phyloP scores from a whole-genome alignment of 2,329 filamentous ascomycete genomes.

The Fusarium globosum region DNA sequence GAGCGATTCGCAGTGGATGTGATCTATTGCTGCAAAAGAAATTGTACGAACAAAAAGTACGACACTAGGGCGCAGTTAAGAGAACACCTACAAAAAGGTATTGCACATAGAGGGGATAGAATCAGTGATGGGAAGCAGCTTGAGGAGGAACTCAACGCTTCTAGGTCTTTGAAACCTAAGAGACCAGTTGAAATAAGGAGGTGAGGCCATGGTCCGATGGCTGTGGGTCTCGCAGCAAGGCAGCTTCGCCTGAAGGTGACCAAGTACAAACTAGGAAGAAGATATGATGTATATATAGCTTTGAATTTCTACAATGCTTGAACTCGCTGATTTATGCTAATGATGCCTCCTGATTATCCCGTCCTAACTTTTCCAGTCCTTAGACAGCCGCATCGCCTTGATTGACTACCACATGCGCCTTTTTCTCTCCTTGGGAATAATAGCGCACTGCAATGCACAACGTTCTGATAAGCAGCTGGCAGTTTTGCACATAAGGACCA shows the following conservation, averaged over 20 bases:
- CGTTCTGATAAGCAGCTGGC: constrained; percentile 96
- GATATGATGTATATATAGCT: neutral
- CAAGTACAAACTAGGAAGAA: neutral
- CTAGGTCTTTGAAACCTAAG: neutral
- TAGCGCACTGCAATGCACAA: constrained; percentile 55
- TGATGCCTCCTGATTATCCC: neutral
- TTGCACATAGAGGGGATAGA: too few species aligned
- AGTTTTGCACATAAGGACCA: constrained; percentile 94
- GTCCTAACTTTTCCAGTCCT: too few species aligned
- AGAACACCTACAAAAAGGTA: neutral
- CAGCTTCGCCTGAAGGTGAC: too few species aligned
- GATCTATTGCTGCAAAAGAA: neutral
- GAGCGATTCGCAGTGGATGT: neutral
- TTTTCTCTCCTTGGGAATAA: constrained; percentile 26
- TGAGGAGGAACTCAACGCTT: neutral
- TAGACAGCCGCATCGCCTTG: neutral
- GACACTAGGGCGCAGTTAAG: neutral
- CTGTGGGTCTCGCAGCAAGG: too few species aligned
- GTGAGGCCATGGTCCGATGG: too few species aligned
- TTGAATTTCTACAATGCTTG: neutral
- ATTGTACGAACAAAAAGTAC: neutral
- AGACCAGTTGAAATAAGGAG: too few species aligned
- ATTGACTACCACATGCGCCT: constrained; percentile 9
- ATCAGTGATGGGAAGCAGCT: neutral
- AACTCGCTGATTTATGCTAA: accelerated